Percentiles rank a stretch among this genome's conserved stretches.
phyloP scores from a whole-genome alignment of 2,329 filamentous ascomycete species.

The Beauveria brongniartii region DNA sequence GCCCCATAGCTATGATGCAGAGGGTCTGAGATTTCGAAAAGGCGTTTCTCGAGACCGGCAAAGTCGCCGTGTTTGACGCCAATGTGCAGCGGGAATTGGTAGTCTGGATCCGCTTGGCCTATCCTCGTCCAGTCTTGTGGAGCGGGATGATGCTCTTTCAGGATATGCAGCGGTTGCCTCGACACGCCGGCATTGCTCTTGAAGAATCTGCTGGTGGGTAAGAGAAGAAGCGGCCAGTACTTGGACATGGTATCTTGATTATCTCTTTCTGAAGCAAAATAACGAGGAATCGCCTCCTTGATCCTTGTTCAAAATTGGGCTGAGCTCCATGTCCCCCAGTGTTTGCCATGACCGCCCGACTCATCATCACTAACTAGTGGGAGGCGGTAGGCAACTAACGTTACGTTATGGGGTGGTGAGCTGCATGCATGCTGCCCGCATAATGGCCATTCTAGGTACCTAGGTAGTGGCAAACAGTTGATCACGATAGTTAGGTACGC shows the following conservation, averaged over 20 bases:
- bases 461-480: neutral
- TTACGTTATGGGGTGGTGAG: neutral
- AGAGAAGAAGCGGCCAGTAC: neutral
- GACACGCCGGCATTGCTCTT: too few relatives aligned
- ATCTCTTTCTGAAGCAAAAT: neutral
- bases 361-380: neutral
- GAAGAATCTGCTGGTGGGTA: neutral
- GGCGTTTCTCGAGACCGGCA: neutral
- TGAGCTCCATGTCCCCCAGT: neutral
- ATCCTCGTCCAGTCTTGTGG: neutral
- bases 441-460: neutral
- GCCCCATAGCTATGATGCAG: neutral
- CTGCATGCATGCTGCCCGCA: neutral
- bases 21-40: constrained; percentile 8
- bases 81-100: neutral
- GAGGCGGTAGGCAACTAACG: too few relatives aligned
- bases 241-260: neutral
- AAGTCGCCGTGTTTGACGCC: neutral
- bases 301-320: neutral
- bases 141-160: neutral
- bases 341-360: neutral
- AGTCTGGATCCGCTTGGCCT: neutral
- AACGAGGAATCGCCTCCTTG: neutral
- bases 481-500: neutral
- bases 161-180: neutral